These are phyloP conservation scores for Poteriospumella lacustris DNA, from an alignment of 108 stramenopile genomes.

Conservation along the genomic window DNA sequence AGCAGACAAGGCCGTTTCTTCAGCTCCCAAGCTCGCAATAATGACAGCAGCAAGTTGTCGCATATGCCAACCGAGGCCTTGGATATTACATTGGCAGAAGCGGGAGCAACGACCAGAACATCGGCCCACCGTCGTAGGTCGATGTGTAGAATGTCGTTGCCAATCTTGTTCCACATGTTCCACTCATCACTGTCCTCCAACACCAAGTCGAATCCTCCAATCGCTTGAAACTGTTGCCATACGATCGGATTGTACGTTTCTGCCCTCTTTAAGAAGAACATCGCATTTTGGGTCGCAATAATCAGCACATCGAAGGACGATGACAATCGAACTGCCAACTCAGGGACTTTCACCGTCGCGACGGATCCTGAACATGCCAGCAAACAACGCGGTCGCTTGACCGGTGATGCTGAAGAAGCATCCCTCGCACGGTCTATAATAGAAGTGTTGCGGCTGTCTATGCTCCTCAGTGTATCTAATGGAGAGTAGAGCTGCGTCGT, in stretches of 20 bases:
- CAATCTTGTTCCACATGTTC: neutral
- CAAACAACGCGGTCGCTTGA: too few species aligned
- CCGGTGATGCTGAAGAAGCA: too few species aligned
- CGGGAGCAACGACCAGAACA: constrained; percentile 21
- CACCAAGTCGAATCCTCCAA: neutral
- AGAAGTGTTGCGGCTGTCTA: too few species aligned
- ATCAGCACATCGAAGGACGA: neutral
- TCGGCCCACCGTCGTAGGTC: constrained; percentile 20
- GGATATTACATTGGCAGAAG: constrained; percentile 1
- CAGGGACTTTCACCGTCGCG: constrained; percentile 8
- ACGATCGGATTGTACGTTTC: neutral
- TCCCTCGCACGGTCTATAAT: too few species aligned
- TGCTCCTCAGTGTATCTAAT: too few species aligned
- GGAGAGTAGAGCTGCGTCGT: too few species aligned
- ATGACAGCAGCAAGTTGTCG: constrained; percentile 1
- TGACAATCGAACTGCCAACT: neutral
- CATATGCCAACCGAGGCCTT: constrained; percentile 20
- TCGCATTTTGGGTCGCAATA: neutral
- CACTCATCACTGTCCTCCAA: constrained; percentile 19
- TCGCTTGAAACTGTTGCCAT: constrained; percentile 1
- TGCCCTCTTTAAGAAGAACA: neutral
- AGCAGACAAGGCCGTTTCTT: constrained; percentile 14
- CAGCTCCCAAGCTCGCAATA: constrained; percentile 26
- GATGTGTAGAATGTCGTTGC: constrained; percentile 7
- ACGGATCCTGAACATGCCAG: constrained; percentile 27